phyloP scores from a whole-genome alignment of 2,329 filamentous ascomycete species.

The Rachicladosporium sp. region DNA sequence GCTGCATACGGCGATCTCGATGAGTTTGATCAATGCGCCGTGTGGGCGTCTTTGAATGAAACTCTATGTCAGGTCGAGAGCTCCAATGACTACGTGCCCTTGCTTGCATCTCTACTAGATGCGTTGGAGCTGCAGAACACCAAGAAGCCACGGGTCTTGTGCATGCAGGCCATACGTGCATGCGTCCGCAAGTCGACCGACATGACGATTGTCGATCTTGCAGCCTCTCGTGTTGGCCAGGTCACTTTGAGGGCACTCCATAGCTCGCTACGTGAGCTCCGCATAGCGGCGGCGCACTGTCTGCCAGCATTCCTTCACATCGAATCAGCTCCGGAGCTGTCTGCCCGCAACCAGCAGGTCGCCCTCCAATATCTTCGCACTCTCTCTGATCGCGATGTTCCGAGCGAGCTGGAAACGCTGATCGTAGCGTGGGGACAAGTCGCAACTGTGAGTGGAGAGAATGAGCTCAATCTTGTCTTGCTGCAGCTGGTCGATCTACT shows the following conservation, averaged over 20 bases:
- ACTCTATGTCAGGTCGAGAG: no score
- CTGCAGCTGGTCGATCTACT: slow-evolving; percentile 77
- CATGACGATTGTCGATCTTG: slow-evolving; percentile 50
- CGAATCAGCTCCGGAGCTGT: slow-evolving; percentile 34
- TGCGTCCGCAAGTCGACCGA: slow-evolving; percentile 55
- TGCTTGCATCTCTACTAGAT: slow-evolving; percentile 18
- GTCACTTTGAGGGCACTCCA: slow-evolving; percentile 72
- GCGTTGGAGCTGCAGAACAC: slow-evolving; percentile 34
- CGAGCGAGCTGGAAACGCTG: slow-evolving; percentile 66
- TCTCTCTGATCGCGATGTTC: slow-evolving; percentile 55
- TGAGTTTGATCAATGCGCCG: no score
- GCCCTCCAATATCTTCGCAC: slow-evolving; percentile 59
- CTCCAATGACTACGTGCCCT: no score
- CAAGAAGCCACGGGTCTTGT: slow-evolving; percentile 52
- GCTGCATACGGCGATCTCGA: no score
- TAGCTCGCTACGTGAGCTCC: slow-evolving; percentile 74
- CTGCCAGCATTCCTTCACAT: slow-evolving; percentile 48
- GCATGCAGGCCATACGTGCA: slow-evolving; percentile 59
- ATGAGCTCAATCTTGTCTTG: slow-evolving; percentile 77
- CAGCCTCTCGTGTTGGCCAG: slow-evolving; percentile 56
- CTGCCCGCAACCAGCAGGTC: slow-evolving; percentile 54
- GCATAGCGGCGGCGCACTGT: slow-evolving; percentile 60
- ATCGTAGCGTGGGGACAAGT: slow-evolving; percentile 79
- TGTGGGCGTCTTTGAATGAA: no score
- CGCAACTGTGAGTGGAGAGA: slow-evolving; percentile 60